A percentile compares a stretch with the other conserved stretches of the same genome.
phyloP scores from a whole-genome alignment of 768 basidiomycete species.

The Termitomyces sp. region DNA sequence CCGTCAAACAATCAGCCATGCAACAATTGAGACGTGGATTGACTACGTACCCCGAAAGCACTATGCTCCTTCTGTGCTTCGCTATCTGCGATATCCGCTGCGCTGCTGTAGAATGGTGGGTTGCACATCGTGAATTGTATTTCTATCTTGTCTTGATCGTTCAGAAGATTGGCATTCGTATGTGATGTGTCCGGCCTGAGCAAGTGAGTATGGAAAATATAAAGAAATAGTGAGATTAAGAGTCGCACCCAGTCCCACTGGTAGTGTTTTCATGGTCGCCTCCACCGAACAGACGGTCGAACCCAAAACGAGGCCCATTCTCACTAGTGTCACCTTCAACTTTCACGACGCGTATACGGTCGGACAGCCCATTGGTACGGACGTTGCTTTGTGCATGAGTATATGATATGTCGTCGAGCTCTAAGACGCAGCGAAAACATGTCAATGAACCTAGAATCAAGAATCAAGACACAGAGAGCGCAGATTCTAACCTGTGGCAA shows the following conservation, averaged over 20 bases:
- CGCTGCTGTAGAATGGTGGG: constrained; percentile 88
- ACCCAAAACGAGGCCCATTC: constrained; percentile 8
- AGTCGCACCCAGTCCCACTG: not conserved
- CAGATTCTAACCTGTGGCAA: constrained; percentile 60
- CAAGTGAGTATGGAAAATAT: not conserved
- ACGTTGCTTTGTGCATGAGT: constrained; percentile 56
- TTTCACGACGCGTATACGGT: constrained; percentile 47
- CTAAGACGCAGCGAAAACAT: constrained; percentile 32
- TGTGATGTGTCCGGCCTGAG: not conserved
- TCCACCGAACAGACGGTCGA: constrained; percentile 9
- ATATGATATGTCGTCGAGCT: constrained; percentile 67
- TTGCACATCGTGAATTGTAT: constrained; percentile 93
- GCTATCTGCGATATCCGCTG: constrained; percentile 59
- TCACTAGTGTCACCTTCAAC: constrained; percentile 22
- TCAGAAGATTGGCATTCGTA: not conserved
- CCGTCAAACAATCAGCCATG: no score
- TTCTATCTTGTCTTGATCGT: constrained; percentile 20
- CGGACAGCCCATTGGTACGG: constrained; percentile 46
- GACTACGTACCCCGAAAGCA: constrained; percentile 64
- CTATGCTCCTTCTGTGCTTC: constrained; percentile 59
- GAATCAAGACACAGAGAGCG: not conserved
- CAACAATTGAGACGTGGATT: no score
- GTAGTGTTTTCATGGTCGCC: not conserved
- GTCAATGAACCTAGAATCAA: not conserved
- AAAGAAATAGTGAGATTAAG: no score